Base-by-base conservation (phyloP, 2,329 filamentous ascomycete species). In the Lachnellula cervina region DNA sequence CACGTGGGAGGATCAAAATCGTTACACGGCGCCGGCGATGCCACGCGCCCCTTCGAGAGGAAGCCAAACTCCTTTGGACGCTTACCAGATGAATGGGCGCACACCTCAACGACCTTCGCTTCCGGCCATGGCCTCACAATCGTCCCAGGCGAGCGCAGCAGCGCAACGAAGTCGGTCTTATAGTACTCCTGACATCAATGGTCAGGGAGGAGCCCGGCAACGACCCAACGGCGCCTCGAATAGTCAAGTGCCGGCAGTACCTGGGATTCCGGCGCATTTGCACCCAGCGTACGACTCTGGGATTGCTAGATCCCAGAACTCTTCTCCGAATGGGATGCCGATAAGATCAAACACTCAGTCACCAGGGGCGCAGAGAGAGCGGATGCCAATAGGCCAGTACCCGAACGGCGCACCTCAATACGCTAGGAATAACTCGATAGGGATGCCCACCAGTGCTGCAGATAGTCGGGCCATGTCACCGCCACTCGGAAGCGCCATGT, bases 161-260 rank as follows among this genome's bases (percentile, higher is more conserved):
- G 86, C 90, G 69, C 85, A 87, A 68, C 82, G 91, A 62, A 87
- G 89, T 74, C 83, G 94, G 61, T 96, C 92, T 38, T 95, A 95
- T 67, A 97, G 93, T 74, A 97, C 92, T 60, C 93, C 94, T 7
- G 92, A 97, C 70, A 96, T 96, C 64, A 90, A 95, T 62, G 86
- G 81, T 52, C 81, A 85, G 52, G 79, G 81, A 60, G 79, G 79
- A 68, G 78, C 84, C 60, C 77, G 83, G 68, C 71, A 76, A n/a
- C 55, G 64, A 14, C 75, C 78, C 61, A 81, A 82, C 71, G 72
- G 69, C 80, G 76, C 70, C 77, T 72, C 72, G 4, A 76, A 70
- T 50, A 57, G 61, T 35, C 63, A 64, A 69, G 80, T 90, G 5
- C 88, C 88, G 5, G 83, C 82, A 11, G 87, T 92, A 13, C 88